phyloP scores from a whole-genome alignment of 805 yeast species.

The Kluyveromyces siamensis region DNA sequence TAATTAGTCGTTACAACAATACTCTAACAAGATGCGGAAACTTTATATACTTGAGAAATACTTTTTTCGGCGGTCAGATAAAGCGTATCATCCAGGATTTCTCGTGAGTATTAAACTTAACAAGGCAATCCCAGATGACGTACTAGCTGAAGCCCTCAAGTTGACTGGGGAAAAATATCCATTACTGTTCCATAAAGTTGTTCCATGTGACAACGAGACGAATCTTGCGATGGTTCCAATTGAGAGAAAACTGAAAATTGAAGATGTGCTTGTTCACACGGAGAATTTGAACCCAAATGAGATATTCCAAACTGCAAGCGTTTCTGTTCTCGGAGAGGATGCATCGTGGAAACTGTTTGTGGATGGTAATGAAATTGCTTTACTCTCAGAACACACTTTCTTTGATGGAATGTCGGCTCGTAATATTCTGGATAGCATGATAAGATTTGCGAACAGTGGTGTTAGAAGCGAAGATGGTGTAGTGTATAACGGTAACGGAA shows the following conservation, averaged over 20 bases:
- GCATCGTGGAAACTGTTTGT: constrained; percentile 1
- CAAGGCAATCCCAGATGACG: constrained; percentile 3
- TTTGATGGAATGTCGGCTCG: constrained; percentile 2
- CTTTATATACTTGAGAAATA: not conserved
- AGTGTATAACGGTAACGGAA: not conserved
- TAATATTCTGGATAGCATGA: not conserved
- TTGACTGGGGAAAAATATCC: not conserved
- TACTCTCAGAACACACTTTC: not conserved
- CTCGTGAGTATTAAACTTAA: not conserved
- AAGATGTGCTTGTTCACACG: not conserved
- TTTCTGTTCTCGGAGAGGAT: not conserved
- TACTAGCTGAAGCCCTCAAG: not conserved
- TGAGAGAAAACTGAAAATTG: not conserved
- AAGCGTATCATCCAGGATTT: constrained; percentile 1
- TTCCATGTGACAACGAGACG: not conserved
- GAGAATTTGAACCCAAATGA: not conserved
- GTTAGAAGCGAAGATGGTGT: not conserved
- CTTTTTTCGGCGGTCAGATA: not conserved
- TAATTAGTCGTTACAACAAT: too few species aligned
- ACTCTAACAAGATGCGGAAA: not conserved
- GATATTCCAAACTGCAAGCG: not conserved
- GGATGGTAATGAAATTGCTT: not conserved
- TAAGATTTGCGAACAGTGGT: not conserved
- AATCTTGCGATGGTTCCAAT: not conserved
- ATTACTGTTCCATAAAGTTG: not conserved